These are phyloP conservation scores for Entomortierella beljakovae DNA, from an alignment of 192 early-diverging fungal genomes.

Conservation along the genomic window DNA sequence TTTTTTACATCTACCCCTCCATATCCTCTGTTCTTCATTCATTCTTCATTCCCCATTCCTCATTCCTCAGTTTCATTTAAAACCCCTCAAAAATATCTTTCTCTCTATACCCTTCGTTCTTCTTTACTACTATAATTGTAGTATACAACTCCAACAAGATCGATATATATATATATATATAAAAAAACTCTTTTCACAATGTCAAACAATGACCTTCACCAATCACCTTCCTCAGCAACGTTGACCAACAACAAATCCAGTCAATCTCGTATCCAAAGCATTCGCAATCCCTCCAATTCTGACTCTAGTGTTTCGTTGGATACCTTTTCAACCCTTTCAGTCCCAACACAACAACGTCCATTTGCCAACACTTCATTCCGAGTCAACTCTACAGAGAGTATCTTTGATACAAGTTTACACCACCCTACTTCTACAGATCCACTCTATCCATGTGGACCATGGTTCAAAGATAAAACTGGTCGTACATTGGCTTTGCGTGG, in stretches of 20 bases:
- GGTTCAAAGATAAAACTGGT: conserved; percentile 65
- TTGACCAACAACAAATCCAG: conserved; percentile 35
- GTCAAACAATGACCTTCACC: conserved; percentile 2
- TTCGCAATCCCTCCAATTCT: conserved; percentile 26
- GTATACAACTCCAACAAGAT: neutral
- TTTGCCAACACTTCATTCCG: conserved; percentile 26
- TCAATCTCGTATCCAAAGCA: conserved; percentile 5
- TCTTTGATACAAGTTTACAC: conserved; percentile 21
- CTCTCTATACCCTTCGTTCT: neutral
- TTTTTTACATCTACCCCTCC: neutral
- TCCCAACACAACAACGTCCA: conserved; percentile 19
- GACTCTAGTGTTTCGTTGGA: conserved; percentile 33
- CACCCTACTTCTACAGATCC: conserved; percentile 44
- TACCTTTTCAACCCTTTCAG: conserved; percentile 25
- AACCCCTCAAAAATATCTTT: neutral
- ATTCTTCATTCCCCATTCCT: neutral
- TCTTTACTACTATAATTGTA: neutral
- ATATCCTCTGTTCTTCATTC: neutral
- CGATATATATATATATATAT: neutral
- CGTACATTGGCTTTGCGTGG: conserved; percentile 65
- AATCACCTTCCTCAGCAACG: conserved; percentile 41
- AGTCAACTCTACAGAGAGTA: conserved; percentile 6
- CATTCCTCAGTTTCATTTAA: neutral
- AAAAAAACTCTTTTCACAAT: neutral
- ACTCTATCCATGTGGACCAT: conserved; percentile 40